phyloP scores from a whole-genome alignment of 1,284 basidiomycete genomes.

The Fistulinella cinereoalba region DNA sequence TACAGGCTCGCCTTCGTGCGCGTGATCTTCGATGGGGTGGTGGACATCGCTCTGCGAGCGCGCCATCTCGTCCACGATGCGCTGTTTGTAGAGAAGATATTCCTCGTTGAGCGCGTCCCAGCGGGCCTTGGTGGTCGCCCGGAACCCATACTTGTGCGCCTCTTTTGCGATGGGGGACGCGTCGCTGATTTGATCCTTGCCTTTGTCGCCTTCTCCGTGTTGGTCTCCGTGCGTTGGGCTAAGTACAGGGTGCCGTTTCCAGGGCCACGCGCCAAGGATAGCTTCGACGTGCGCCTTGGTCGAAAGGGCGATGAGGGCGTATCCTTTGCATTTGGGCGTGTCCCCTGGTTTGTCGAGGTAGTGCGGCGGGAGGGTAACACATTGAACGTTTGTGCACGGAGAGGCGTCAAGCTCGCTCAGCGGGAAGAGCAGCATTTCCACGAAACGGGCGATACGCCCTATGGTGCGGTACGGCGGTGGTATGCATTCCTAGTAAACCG shows the following conservation, averaged over 20 bases:
- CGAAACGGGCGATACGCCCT: conserved; percentile 46
- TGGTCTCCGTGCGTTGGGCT: background rate
- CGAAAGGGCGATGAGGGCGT: conserved; percentile 62
- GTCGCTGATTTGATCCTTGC: background rate
- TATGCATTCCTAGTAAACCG: conserved; percentile 65
- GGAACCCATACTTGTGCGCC: conserved; percentile 56
- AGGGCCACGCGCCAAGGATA: conserved; percentile 57
- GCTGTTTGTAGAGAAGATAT: conserved; percentile 56
- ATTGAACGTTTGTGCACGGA: conserved; percentile 41
- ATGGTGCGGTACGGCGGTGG: conserved; percentile 51
- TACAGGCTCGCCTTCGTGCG: background rate
- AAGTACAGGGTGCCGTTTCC: conserved; percentile 37
- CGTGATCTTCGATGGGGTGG: background rate
- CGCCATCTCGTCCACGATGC: conserved; percentile 47
- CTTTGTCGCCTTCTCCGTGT: background rate
- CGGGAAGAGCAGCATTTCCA: conserved; percentile 38
- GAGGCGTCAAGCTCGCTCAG: background rate
- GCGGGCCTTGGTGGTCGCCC: conserved; percentile 49
- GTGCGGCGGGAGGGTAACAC: conserved; percentile 55
- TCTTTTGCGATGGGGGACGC: conserved; percentile 32
- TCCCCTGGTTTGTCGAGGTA: conserved; percentile 55
- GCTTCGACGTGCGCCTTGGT: conserved; percentile 37
- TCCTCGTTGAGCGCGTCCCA: conserved; percentile 65
- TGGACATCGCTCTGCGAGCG: conserved; percentile 19
- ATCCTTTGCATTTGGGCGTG: conserved; percentile 62